These are phyloP conservation scores for Coemansia sp. DNA, from an alignment of 192 early-diverging fungal genomes.

Conservation along the genomic window DNA sequence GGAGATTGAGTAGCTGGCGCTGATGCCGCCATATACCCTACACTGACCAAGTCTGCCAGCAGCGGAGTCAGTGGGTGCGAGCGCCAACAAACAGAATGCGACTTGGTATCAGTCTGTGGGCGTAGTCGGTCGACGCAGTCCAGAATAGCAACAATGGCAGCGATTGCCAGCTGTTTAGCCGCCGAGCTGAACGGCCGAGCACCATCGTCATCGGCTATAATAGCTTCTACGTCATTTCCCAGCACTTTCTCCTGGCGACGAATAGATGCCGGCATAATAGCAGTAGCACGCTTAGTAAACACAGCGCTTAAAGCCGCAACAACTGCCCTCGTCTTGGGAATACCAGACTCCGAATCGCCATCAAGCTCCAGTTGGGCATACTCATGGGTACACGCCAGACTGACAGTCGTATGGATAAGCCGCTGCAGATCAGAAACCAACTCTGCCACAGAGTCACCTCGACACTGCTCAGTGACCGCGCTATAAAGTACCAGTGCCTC, in stretches of 20 bases:
- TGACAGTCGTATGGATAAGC: conserved; percentile 29
- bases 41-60: conserved; percentile 85
- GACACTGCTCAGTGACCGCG: not conserved
- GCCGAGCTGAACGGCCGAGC: conserved; percentile 19
- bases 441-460: not conserved
- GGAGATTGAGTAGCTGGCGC: conserved; percentile 59
- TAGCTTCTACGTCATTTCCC: not conserved
- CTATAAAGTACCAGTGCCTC: conserved; percentile 44
- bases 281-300: conserved; percentile 28
- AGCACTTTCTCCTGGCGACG: not conserved
- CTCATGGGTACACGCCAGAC: not conserved
- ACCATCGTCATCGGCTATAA: not conserved
- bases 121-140: conserved; percentile 14
- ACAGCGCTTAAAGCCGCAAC: conserved; percentile 32
- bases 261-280: not conserved
- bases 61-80: conserved; percentile 32
- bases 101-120: not conserved
- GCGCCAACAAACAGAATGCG: conserved; percentile 38
- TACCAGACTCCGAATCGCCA: not conserved
- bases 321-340: conserved; percentile 4
- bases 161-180: conserved; percentile 21
- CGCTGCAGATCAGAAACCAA: conserved; percentile 16
- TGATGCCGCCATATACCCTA: conserved; percentile 89
- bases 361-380: not conserved
- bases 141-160: conserved; percentile 23